phyloP scores from a whole-genome alignment of 352 stramenopile genomes.

The Globisporangium camurandrum region DNA sequence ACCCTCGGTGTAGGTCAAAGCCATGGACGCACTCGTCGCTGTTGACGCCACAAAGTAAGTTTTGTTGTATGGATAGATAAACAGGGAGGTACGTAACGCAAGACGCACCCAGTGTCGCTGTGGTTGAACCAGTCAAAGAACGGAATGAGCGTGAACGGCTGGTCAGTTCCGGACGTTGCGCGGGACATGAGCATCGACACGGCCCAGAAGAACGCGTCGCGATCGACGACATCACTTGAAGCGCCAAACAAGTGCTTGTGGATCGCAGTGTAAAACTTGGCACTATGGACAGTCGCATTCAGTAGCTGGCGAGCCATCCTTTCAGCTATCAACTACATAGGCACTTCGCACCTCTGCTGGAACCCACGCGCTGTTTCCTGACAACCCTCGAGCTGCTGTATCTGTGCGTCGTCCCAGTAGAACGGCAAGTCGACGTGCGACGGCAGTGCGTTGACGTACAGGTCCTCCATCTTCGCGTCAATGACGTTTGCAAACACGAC shows the following conservation, averaged over 20 bases:
- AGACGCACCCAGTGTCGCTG: slow-evolving; percentile 35
- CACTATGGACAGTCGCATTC: slow-evolving; percentile 20
- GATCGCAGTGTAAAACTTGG: slow-evolving; percentile 58
- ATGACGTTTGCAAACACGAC: slow-evolving; percentile 12
- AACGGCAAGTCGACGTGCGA: slow-evolving; percentile 54
- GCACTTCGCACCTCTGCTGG: slow-evolving; percentile 44
- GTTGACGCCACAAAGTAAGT: too few species aligned
- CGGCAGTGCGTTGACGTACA: slow-evolving; percentile 57
- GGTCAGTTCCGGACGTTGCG: slow-evolving; percentile 57
- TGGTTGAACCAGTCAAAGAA: slow-evolving; percentile 89
- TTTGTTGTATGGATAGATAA: too few species aligned
- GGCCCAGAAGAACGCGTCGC: slow-evolving; percentile 72
- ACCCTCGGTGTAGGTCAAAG: slow-evolving; percentile 48
- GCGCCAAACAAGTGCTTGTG: slow-evolving; percentile 65
- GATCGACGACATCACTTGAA: slow-evolving; percentile 38
- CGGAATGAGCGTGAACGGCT: slow-evolving; percentile 78
- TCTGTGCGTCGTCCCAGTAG: slow-evolving; percentile 55
- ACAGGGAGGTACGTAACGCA: too few species aligned
- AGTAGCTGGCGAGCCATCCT: not conserved
- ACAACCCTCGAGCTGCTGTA: slow-evolving; percentile 56
- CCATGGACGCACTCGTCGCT: slow-evolving; percentile 62
- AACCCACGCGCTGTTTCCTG: slow-evolving; percentile 47
- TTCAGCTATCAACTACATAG: slow-evolving; percentile 11
- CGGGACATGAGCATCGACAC: slow-evolving; percentile 77
- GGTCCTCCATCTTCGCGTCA: slow-evolving; percentile 22